Evolutionary conservation across 805 yeast genomes (phyloP).

Genomic region (Candida sonorensis): DNA sequence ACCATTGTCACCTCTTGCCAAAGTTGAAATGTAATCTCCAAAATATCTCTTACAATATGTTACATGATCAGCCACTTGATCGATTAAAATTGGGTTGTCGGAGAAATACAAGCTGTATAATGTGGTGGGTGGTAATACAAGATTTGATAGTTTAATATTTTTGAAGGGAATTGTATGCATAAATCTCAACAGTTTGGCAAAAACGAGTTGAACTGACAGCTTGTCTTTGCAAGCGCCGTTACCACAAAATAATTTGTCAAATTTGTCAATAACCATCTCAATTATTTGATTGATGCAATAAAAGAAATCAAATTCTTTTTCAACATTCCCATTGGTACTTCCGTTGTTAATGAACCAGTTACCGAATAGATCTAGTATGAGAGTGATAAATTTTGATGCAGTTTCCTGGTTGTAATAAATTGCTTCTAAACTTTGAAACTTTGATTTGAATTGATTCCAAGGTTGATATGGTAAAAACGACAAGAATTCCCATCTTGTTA

Average conservation of each 20-base stretch:
- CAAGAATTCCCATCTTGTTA: too few relatives aligned
- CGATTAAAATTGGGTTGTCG: slow-evolving; percentile 37
- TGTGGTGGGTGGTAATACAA: slow-evolving; percentile 35
- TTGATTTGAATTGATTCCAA: too few relatives aligned
- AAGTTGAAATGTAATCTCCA: slow-evolving; percentile 18
- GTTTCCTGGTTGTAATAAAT: too few relatives aligned
- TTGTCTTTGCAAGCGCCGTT: too few relatives aligned
- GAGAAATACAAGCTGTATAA: slow-evolving; percentile 33
- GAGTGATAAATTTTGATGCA: too few relatives aligned
- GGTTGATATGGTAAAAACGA: too few relatives aligned
- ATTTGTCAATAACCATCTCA: slow-evolving; percentile 5
- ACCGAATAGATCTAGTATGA: too few relatives aligned
- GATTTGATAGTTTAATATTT: slow-evolving; percentile 13
- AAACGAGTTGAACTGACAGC: too few relatives aligned
- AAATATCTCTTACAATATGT: slow-evolving; percentile 33
- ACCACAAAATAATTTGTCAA: slow-evolving; percentile 7
- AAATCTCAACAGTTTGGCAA: slow-evolving; percentile 9
- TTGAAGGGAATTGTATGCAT: slow-evolving; percentile 17
- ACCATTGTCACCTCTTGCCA: slow-evolving; percentile 6
- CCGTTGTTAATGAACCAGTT: too few relatives aligned
- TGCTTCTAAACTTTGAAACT: too few relatives aligned
- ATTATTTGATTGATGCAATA: slow-evolving; percentile 11
- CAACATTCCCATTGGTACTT: not conserved
- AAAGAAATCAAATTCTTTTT: slow-evolving; percentile 7
- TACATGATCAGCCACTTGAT: slow-evolving; percentile 41